A percentile compares a stretch with the other conserved stretches of the same genome.
Evolutionary conservation across 805 yeast species (phyloP).

Genomic region (Metschnikowia lunata): DNA sequence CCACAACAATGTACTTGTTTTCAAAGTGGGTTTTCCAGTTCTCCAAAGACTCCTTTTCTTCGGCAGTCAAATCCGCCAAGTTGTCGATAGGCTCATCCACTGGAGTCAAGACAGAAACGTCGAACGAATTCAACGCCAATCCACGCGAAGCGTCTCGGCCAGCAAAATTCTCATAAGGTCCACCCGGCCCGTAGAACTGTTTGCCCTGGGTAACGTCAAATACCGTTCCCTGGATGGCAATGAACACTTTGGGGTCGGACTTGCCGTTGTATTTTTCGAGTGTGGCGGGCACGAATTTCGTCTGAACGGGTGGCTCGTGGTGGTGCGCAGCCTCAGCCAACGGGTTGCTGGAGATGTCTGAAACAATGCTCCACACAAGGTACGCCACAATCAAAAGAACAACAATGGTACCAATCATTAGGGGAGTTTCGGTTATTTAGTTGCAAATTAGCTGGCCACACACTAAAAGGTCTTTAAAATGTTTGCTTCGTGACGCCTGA

Average conservation of each 20-base stretch:
- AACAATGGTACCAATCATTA: conserved; percentile 27
- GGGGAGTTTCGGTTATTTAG: neutral
- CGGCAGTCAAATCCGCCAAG: conserved; percentile 53
- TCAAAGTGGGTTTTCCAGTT: conserved; percentile 85
- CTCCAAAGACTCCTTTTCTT: conserved; percentile 63
- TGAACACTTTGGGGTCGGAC: conserved; percentile 73
- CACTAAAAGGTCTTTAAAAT: neutral
- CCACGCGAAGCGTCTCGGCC: conserved; percentile 96
- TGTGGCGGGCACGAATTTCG: conserved; percentile 68
- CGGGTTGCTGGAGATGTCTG: conserved; percentile 29
- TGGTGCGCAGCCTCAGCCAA: conserved; percentile 17
- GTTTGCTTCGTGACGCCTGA: too few relatives aligned
- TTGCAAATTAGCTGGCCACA: neutral
- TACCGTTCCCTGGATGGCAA: conserved; percentile 82
- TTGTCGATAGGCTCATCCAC: conserved; percentile 76
- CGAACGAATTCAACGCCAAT: conserved; percentile 83
- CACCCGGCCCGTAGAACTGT: conserved; percentile 91
- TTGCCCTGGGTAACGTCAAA: conserved; percentile 80
- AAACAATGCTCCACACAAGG: conserved; percentile 26
- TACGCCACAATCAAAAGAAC: conserved; percentile 29
- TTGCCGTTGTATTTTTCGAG: conserved; percentile 75
- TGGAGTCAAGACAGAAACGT: conserved; percentile 55
- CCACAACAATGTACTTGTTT: conserved; percentile 77
- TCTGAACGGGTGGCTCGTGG: conserved; percentile 33
- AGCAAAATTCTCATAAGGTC: conserved; percentile 91